Conservation (phyloP, 345 rosid genomes). For the Mallotus nudiflorus region DNA sequence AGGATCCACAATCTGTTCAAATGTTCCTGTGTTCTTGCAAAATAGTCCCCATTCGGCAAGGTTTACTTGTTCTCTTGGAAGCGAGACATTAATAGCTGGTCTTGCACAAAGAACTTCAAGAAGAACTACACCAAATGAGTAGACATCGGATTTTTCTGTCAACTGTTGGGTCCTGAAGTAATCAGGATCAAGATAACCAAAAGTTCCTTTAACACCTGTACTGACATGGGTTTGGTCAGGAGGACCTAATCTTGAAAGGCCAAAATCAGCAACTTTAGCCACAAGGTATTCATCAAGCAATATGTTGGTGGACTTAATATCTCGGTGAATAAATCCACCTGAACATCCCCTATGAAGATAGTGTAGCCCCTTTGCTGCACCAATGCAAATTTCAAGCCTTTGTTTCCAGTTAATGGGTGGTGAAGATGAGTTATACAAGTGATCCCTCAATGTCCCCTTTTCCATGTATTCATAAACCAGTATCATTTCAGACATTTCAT, state of each 20-base stretch:
- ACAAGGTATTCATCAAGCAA: slow-evolving; percentile 42
- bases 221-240: slow-evolving; percentile 39
- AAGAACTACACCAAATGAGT: slow-evolving; percentile 60
- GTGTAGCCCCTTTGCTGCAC: slow-evolving; percentile 52
- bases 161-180: slow-evolving; percentile 46
- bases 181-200: slow-evolving; percentile 61
- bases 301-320: slow-evolving; percentile 61
- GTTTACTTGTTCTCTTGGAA: slow-evolving; percentile 45
- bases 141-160: slow-evolving; percentile 61
- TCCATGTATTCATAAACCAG: slow-evolving; percentile 64
- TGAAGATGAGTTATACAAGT: slow-evolving; percentile 36
- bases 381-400: slow-evolving; percentile 62
- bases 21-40: slow-evolving; percentile 31
- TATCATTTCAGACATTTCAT: slow-evolving; percentile 58
- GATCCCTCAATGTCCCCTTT: slow-evolving; percentile 51
- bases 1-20: slow-evolving; percentile 49
- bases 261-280: slow-evolving; percentile 65
- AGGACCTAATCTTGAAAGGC: slow-evolving; percentile 47
- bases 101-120: slow-evolving; percentile 57
- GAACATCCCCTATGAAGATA: slow-evolving; percentile 51
- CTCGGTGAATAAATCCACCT: slow-evolving; percentile 56
- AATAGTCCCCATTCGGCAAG: slow-evolving; percentile 51
- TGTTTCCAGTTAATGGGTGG: slow-evolving; percentile 50
- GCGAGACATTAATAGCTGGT: slow-evolving; percentile 36
- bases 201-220: slow-evolving; percentile 49